Evolutionary conservation across 495 filamentous ascomycete genomes (phyloP), one percentile per base, ranked within the genome.

Genomic region (Xylaria intraflava): DNA sequence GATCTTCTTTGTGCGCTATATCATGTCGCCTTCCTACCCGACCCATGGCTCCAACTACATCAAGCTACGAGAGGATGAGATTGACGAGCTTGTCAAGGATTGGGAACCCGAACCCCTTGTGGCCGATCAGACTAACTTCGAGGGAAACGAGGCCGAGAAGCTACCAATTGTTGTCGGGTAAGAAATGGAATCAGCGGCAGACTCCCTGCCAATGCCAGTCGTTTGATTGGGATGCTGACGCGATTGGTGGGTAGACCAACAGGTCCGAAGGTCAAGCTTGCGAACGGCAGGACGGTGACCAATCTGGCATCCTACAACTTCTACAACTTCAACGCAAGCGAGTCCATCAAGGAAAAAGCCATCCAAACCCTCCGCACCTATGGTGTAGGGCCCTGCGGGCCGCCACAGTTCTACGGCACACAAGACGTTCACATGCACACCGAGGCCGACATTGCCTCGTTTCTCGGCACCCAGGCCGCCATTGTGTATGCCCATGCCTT

Each of bases 341-440:
- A 96, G 52, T 78, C 83, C 8, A 81, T 99, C 60, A 96, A 95
- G 65, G 90, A 96, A 49, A 90, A 94, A 65, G 93, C 91, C 0
- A 89, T 97, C 56, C 85, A 90, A 64, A 93, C 91, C 6, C 79
- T 99, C 22, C 88, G 92, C 46, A 92, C 84, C 53, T 97, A 99
- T 62, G 93, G 93, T 38, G 94, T 97, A 31, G 93, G 93, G 19
- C 90, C 93, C 46, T 99, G 93, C 69, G 90, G 91, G 30, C 93
- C 93, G 2, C 92, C 93, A 12, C 89, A 92, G 31, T 99, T 99
- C 73, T 99, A 99, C 73, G 93, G 90, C 48, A 97, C 88, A 22
- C 94, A 99, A 65, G 93, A 99, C 72, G 90, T 99, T 17, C 94
- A 99, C 69, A 90, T 96, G 82, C 89, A 92, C 73, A 88, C 88